phyloP scores from a whole-genome alignment of 116 monocot genomes.

The Papilionanthe hybrid region DNA sequence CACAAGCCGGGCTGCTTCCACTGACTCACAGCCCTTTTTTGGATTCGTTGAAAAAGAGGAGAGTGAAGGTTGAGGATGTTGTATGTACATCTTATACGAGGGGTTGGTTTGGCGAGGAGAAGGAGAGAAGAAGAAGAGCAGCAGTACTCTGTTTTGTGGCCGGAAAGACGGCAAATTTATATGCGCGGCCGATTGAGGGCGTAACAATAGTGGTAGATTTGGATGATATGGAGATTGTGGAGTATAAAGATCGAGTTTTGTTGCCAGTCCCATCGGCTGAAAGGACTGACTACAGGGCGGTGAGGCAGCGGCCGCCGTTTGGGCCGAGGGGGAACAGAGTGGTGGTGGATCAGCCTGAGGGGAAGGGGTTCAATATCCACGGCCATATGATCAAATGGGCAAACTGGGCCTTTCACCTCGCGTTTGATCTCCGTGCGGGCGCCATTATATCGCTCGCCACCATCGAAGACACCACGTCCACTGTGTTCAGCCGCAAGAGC shows the following conservation, averaged over 20 bases:
- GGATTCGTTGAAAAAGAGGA: constrained; percentile 41
- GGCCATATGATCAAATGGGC: constrained; percentile 61
- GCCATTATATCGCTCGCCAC: constrained; percentile 53
- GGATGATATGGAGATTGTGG: constrained; percentile 45
- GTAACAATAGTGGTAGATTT: constrained; percentile 48
- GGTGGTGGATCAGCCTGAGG: constrained; percentile 37
- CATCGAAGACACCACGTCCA: constrained; percentile 11
- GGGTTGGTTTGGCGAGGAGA: constrained; percentile 69
- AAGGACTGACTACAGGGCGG: constrained; percentile 45
- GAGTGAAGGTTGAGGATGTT: constrained; percentile 35
- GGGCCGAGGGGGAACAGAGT: constrained; percentile 30
- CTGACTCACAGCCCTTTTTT: constrained; percentile 54
- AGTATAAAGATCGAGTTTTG: constrained; percentile 32
- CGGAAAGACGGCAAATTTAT: constrained; percentile 43
- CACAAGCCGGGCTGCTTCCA: constrained; percentile 26
- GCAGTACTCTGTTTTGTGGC: constrained; percentile 41
- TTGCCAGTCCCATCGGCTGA: constrained; percentile 38
- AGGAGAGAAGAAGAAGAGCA: constrained; percentile 25
- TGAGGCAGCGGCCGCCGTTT: constrained; percentile 16
- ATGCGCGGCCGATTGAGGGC: constrained; percentile 57
- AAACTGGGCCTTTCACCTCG: constrained; percentile 64
- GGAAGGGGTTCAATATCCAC: constrained; percentile 42
- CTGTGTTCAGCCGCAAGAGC: background rate
- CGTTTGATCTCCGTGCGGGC: constrained; percentile 50
- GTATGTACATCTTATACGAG: constrained; percentile 35